A percentile compares a stretch with the other conserved stretches of the same genome.
Evolutionary conservation across 129 eudicot species (phyloP).

Genomic region (Glebionis coronaria): DNA sequence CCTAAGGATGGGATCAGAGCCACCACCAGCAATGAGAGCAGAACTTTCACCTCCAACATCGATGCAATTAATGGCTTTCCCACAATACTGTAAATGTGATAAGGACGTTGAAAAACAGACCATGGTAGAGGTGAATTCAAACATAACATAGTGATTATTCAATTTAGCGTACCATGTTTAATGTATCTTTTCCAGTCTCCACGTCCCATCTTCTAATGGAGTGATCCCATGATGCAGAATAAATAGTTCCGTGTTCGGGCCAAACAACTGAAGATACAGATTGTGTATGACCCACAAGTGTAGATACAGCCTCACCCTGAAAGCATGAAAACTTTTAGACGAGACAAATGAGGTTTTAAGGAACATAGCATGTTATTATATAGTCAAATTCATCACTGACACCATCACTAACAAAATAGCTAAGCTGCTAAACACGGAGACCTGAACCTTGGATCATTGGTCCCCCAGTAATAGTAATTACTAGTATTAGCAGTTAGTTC

Average conservation of each 20-base stretch:
- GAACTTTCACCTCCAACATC: constrained; percentile 96
- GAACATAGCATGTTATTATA: neutral
- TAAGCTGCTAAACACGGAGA: neutral
- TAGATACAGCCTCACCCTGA: constrained; percentile 90
- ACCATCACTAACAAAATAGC: neutral
- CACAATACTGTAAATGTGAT: constrained; percentile 47
- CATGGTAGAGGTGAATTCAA: no score
- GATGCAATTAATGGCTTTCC: constrained; percentile 76
- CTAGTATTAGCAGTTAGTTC: neutral
- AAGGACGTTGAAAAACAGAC: neutral
- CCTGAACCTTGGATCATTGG: neutral
- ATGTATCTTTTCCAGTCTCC: constrained; percentile 77
- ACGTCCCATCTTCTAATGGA: constrained; percentile 94
- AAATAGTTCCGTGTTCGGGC: constrained; percentile 71
- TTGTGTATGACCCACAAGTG: constrained; percentile 87
- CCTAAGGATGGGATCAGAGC: constrained; percentile 84
- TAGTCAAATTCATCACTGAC: neutral
- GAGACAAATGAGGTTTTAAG: neutral
- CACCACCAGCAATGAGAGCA: constrained; percentile 80
- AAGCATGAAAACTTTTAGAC: neutral
- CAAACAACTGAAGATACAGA: constrained; percentile 91
- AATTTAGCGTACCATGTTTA: constrained; percentile 49
- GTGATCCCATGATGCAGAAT: constrained; percentile 98
- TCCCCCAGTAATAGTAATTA: neutral
- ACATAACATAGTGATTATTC: no score